phyloP scores from a whole-genome alignment of 306 rosid genomes.

The Begonia loranthoides region DNA sequence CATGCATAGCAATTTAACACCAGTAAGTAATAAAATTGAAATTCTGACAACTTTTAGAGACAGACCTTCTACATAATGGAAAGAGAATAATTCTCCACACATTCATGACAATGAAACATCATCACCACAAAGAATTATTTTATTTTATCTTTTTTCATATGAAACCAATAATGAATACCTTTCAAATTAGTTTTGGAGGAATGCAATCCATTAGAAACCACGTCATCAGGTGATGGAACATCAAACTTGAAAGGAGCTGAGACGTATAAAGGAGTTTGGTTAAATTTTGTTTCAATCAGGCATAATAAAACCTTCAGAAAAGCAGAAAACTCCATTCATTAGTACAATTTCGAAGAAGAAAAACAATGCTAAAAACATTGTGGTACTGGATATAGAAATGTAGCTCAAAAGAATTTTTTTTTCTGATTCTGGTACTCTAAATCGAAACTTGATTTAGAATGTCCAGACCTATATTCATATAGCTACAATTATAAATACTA shows the following conservation, averaged over 20 bases:
- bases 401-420: conserved; percentile 3
- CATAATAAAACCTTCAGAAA: conserved; percentile 3
- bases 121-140: background rate
- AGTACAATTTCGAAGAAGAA: background rate
- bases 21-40: too few relatives aligned
- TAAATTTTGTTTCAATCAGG: conserved; percentile 14
- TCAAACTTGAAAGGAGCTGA: conserved; percentile 87
- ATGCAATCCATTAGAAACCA: conserved; percentile 49
- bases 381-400: conserved; percentile 10
- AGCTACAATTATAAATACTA: conserved; percentile 36
- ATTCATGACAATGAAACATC: background rate
- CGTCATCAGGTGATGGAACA: conserved; percentile 89
- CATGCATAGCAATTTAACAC: too few relatives aligned
- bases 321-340: background rate
- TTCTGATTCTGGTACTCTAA: conserved; percentile 17
- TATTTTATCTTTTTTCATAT: background rate
- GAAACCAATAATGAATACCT: conserved; percentile 30
- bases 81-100: too few relatives aligned
- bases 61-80: too few relatives aligned
- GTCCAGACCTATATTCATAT: conserved; percentile 62
- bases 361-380: conserved; percentile 4
- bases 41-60: too few relatives aligned
- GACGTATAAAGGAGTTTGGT: conserved; percentile 14
- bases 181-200: conserved; percentile 59
- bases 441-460: conserved; percentile 30